These are phyloP conservation scores for Penicillium sclerotiorum DNA, from an alignment of 2,329 filamentous ascomycete species.

Conservation along the genomic window DNA sequence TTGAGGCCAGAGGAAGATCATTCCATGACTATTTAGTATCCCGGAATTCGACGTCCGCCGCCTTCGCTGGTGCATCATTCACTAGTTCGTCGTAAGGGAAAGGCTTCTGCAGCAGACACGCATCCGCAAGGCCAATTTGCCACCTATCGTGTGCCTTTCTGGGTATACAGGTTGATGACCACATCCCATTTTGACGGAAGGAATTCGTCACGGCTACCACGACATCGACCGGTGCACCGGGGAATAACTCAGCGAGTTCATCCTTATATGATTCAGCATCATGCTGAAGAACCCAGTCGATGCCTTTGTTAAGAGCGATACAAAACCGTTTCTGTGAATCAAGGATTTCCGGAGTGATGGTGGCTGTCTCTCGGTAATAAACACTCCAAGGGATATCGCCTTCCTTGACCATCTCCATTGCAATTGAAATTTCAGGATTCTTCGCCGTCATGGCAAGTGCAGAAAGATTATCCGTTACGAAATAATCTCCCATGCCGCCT, in stretches of 20 bases:
- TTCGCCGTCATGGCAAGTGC: constrained; percentile 1
- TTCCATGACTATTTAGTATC: too few relatives aligned
- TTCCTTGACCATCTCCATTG: constrained; percentile 10
- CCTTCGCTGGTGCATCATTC: too few relatives aligned
- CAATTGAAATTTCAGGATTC: constrained; percentile 5
- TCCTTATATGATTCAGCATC: constrained; percentile 7
- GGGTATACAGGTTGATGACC: constrained; percentile 4
- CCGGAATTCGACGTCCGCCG: too few relatives aligned
- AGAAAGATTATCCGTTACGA: constrained; percentile 11
- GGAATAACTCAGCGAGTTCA: constrained; percentile 9
- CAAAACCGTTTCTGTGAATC: constrained; percentile 8
- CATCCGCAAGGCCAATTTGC: constrained; percentile 10
- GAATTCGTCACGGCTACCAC: constrained; percentile 5
- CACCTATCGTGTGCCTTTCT: constrained; percentile 1
- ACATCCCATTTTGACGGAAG: constrained; percentile 12
- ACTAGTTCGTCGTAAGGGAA: too few relatives aligned
- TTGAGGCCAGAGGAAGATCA: too few relatives aligned
- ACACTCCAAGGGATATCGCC: constrained; percentile 12
- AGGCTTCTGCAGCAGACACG: too few relatives aligned
- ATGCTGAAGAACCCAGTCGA: constrained; percentile 9
- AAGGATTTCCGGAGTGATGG: constrained; percentile 7
- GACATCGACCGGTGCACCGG: constrained; percentile 6
- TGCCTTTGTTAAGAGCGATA: constrained; percentile 7
- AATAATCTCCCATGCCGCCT: constrained; percentile 13
- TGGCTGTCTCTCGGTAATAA: constrained; percentile 11